phyloP scores from a whole-genome alignment of 495 filamentous ascomycete species.

The Tuber melanosporum region DNA sequence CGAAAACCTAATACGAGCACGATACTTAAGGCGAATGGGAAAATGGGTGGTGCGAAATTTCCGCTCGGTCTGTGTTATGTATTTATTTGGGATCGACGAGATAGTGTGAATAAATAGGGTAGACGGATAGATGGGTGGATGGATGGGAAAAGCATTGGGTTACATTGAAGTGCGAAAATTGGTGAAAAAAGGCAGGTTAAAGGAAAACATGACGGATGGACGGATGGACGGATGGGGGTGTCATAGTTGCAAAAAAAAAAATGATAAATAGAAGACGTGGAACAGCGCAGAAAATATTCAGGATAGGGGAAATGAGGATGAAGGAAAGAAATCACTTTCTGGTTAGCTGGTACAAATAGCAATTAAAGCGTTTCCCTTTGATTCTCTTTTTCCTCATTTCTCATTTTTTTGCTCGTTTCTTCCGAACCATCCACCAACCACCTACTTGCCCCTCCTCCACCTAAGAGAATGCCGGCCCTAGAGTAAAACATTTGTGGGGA shows the following conservation, averaged over 20 bases:
- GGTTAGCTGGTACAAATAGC: neutral
- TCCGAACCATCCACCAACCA: neutral
- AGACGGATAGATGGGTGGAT: neutral
- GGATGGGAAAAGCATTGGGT: neutral
- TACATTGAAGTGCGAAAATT: neutral
- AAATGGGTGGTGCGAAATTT: neutral
- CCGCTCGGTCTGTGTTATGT: neutral
- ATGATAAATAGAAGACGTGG: neutral
- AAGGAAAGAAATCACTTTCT: neutral
- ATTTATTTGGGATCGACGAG: neutral
- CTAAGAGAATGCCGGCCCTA: neutral
- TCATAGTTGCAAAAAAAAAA: neutral
- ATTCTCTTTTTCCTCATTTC: neutral
- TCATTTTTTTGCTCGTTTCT: neutral
- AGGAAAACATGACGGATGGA: neutral
- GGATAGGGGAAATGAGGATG: neutral
- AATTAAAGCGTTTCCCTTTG: neutral
- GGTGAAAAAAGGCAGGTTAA: neutral
- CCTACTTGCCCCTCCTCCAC: neutral
- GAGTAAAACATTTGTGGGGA: neutral
- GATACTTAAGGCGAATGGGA: neutral
- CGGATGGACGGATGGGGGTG: neutral
- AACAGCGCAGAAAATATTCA: neutral
- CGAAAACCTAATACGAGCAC: neutral
- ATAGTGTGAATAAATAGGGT: neutral